Evolutionary conservation across 208 protist genomes (phyloP), one percentile per base, ranked within the genome.

Genomic region (Polymyxa betae): DNA sequence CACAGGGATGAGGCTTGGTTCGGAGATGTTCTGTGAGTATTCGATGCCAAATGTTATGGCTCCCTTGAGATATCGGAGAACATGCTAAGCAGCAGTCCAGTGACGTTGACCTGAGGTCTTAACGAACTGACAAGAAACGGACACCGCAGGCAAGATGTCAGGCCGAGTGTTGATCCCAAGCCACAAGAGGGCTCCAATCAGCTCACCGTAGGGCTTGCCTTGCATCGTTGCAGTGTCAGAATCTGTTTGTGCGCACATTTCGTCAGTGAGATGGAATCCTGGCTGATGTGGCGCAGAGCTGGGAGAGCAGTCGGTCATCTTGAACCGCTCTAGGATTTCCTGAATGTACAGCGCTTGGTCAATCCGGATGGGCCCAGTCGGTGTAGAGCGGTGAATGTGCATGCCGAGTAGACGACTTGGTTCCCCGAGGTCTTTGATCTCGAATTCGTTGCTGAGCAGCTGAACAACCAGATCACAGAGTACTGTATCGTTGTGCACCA

Each of bases 61-160:
- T 45, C 72, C n/a, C 40, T 82, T 82, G 10, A 82, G n/a, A 43
- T 82, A 40, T 43, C 5, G 16, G 72, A 82, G 16, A n/a, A 82
- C 35, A n/a, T 35, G 72, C 72, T 82, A 20, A 5, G n/a, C 5
- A 5, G 72, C 49, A 24, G 5, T 60, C 49, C 49, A 60, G 24
- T 60, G 49, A 5, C 24, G 49, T 29, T 24, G 49, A 60, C 49
- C 49, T 29, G 24, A 24, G 49, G 5, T 24, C 12, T 5, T 24
- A 5, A 24, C 49, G 49, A 29, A 60, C 24, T 60, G 12, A 5
- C 12, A 60, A 29, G 24, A 60, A 24, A 60, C 49, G 24, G 5
- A 29, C 12, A 60, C 49, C 5, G 24, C 24, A 60, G 5, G 24
- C 24, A 24, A 29, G 49, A 5, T 60, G 24, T 60, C 49, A 24